Percentiles rank a stretch among this genome's conserved stretches.
Conservation (phyloP, 345 rosid species). For the Salix brachista region DNA sequence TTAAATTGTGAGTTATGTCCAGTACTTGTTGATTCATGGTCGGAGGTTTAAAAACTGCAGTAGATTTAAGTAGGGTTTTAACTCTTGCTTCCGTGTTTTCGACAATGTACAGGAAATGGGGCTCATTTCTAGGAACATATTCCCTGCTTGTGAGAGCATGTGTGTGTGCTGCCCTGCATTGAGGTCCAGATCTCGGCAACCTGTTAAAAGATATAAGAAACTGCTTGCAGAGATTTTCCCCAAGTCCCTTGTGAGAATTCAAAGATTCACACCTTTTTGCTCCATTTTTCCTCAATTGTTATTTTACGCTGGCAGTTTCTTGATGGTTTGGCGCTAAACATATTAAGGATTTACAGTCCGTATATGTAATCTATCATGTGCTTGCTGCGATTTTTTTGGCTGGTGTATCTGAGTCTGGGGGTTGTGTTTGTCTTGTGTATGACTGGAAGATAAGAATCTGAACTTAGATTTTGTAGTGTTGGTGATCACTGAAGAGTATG, state of each 20-base stretch:
- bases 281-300: neutral
- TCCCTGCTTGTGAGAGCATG: constrained; percentile 96
- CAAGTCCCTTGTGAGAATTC: constrained; percentile 62
- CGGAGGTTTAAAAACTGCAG: neutral
- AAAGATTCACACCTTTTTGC: neutral
- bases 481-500: neutral
- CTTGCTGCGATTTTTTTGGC: neutral
- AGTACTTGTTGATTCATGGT: neutral
- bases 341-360: neutral
- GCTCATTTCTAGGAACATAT: constrained; percentile 74
- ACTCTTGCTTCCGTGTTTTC: neutral
- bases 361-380: neutral
- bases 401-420: neutral
- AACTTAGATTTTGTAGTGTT: neutral
- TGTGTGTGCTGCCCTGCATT: constrained; percentile 96
- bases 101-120: constrained; percentile 58
- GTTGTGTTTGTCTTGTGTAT: neutral
- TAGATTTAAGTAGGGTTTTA: neutral
- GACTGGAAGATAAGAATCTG: neutral
- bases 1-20: neutral
- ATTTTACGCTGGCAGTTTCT: neutral
- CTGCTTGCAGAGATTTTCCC: constrained; percentile 90
- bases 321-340: neutral
- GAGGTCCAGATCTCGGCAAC: constrained; percentile 96
- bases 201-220: constrained; percentile 94